Evolutionary conservation across 345 rosid species (phyloP).

Genomic region (Arabidopsis arenosa): DNA sequence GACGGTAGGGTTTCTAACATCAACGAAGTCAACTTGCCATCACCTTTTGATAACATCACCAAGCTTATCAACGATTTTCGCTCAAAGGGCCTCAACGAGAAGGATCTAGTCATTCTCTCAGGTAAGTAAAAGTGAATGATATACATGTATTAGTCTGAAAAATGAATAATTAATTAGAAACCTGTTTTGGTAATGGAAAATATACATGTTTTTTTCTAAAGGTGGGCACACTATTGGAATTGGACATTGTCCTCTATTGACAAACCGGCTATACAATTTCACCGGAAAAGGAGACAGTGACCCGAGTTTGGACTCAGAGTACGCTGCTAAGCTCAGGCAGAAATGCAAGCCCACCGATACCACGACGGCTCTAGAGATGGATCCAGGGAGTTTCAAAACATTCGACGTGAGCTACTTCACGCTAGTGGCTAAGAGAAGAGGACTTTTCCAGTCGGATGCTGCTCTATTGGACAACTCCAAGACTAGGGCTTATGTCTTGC

Average conservation of each 20-base stretch:
- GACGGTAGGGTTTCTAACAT: conserved; percentile 61
- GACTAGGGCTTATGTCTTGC: conserved; percentile 30
- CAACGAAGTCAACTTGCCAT: conserved; percentile 61
- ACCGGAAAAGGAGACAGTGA: conserved; percentile 66
- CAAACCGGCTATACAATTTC: conserved; percentile 73
- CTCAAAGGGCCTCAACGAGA: conserved; percentile 55
- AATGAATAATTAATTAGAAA: background rate
- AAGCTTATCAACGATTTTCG: conserved; percentile 49
- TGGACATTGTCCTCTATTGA: conserved; percentile 58
- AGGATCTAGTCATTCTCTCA: conserved; percentile 74
- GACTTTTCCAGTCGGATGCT: conserved; percentile 68
- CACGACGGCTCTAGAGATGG: conserved; percentile 58
- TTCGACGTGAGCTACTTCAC: conserved; percentile 62
- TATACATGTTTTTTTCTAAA: conserved; percentile 11
- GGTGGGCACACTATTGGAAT: conserved; percentile 73
- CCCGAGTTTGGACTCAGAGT: conserved; percentile 55
- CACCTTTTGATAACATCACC: conserved; percentile 61
- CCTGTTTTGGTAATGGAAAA: background rate
- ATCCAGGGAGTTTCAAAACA: conserved; percentile 50
- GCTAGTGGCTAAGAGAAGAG: conserved; percentile 50
- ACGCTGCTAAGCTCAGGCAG: conserved; percentile 50
- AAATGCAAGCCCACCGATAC: conserved; percentile 55
- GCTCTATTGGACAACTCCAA: conserved; percentile 53
- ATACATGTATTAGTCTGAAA: background rate
- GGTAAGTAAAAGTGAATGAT: conserved; percentile 45